Evolutionary conservation across 306 rosid species (phyloP), one percentile per base, ranked within the genome.

Genomic region (Vigna trinervia): DNA sequence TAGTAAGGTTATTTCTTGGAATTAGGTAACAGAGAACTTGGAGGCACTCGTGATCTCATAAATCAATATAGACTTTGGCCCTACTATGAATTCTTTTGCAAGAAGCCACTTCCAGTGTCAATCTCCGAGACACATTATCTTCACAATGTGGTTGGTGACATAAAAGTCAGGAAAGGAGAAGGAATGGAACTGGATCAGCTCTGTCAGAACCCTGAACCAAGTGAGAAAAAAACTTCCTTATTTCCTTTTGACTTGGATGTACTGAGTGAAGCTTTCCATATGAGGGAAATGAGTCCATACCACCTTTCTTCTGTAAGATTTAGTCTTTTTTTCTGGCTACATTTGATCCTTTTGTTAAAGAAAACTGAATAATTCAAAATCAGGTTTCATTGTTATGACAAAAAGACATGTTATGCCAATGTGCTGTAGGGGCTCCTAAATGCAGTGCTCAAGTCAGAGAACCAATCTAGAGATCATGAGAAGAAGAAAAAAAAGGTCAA

Each of bases 171-270:
- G 82, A 93, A 90, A 85, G 98, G 98, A 51, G 98, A 91, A 71
- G 98, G 98, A 80, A 91, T 93, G 97, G 96, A 91, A 64, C 89
- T 93, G 80, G 89, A 86, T 90, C 96, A 93, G 83, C 97, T 93
- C 72, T 87, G 91, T 77, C 86, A 78, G 81, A 90, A 84, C 77
- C 71, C 85, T 4, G 64, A 82, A 57, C 19, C 78, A 8, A 88
- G 85, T 68, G 93, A 91, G 63, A 82, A 84, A 53, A 91, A 86
- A 69, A 66, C 84, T 28, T 84, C 85, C 19, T 86, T 91, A 75
- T 85, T 71, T 75, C 93, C 96, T 15, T 83, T 83, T 70, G 81
- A 83, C 43, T 79, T 83, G 75, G 77, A 79, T 74, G 75, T 79
- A 47, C 81, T 83, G 34, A 79, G 70, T 69, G 84, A 83, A 75